Conservation (phyloP, 2,329 filamentous ascomycete species). For the Cryphonectria nitschkei region DNA sequence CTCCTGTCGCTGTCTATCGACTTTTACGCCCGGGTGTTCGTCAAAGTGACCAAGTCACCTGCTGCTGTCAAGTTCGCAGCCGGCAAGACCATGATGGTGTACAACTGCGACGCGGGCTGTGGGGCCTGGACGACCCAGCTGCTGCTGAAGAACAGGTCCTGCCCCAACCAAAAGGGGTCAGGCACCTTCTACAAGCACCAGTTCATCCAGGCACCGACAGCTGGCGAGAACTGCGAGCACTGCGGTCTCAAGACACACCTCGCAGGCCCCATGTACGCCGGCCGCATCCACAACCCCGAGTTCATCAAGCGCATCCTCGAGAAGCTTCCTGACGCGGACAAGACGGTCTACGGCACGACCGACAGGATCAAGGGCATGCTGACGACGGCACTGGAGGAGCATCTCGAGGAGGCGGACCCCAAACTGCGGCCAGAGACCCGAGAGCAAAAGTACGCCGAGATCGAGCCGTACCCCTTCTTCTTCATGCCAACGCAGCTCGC, state of each 20-base stretch:
- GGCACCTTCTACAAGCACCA: slow-evolving; percentile 77
- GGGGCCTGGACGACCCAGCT: slow-evolving; percentile 88
- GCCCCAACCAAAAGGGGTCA: slow-evolving; percentile 70
- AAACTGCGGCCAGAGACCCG: slow-evolving; percentile 36
- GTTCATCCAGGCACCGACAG: slow-evolving; percentile 71
- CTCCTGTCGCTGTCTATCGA: slow-evolving; percentile 93
- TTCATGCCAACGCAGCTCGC: slow-evolving; percentile 76
- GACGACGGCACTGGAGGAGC: slow-evolving; percentile 82
- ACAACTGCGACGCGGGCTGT: slow-evolving; percentile 88
- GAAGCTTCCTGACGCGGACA: slow-evolving; percentile 68
- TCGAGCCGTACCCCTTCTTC: slow-evolving; percentile 84
- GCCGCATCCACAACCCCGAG: slow-evolving; percentile 79
- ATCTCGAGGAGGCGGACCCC: slow-evolving; percentile 41
- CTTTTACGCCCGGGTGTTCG: slow-evolving; percentile 90
- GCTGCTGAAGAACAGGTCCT: slow-evolving; percentile 69
- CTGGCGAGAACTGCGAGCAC: slow-evolving; percentile 72
- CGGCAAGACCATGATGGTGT: slow-evolving; percentile 89
- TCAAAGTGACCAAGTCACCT: slow-evolving; percentile 78
- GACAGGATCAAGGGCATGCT: slow-evolving; percentile 90
- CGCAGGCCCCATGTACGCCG: slow-evolving; percentile 92
- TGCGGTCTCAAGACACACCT: slow-evolving; percentile 87
- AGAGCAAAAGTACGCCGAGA: slow-evolving; percentile 59
- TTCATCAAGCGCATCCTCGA: slow-evolving; percentile 82
- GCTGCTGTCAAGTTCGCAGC: slow-evolving; percentile 88
- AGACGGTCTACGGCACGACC: slow-evolving; percentile 76